A percentile compares a stretch with the other conserved stretches of the same genome.
phyloP scores from a whole-genome alignment of 2,329 filamentous ascomycete species.

The Neonectria ditissima region DNA sequence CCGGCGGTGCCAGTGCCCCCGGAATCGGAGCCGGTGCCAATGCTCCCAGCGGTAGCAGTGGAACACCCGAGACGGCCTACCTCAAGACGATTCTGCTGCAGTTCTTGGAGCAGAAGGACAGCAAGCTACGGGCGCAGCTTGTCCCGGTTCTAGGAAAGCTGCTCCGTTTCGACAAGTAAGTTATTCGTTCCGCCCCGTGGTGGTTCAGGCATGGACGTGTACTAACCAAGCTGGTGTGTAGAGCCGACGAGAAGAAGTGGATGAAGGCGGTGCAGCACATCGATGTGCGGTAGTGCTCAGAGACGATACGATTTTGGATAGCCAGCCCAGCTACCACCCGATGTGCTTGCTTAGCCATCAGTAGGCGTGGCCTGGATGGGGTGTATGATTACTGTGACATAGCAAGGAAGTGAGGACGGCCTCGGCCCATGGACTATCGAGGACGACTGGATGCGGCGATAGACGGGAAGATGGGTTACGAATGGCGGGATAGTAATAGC shows the following conservation, averaged over 20 bases:
- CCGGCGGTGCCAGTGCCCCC: no score
- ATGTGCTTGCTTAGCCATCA: neutral
- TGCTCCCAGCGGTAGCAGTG: slow-evolving; percentile 8
- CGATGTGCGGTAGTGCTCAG: slow-evolving; percentile 48
- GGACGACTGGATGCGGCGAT: slow-evolving; percentile 6
- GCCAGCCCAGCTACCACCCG: neutral
- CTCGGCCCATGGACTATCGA: neutral
- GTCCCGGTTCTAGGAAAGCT: slow-evolving; percentile 83
- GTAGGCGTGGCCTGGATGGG: slow-evolving; percentile 14
- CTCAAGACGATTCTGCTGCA: slow-evolving; percentile 85
- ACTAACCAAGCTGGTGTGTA: slow-evolving; percentile 43
- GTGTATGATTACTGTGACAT: slow-evolving; percentile 38
- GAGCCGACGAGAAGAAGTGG: slow-evolving; percentile 86
- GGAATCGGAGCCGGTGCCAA: slow-evolving; percentile 23
- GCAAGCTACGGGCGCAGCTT: slow-evolving; percentile 78
- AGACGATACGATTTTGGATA: slow-evolving; percentile 7
- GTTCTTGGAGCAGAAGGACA: slow-evolving; percentile 85
- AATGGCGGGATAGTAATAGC: neutral
- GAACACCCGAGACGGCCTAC: slow-evolving; percentile 70
- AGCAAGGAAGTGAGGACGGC: neutral
- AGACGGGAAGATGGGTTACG: neutral
- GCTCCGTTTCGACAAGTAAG: slow-evolving; percentile 81
- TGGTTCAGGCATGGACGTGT: neutral
- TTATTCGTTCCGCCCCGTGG: slow-evolving; percentile 30
- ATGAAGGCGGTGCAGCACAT: slow-evolving; percentile 76